Conservation (phyloP, 176 grass and related monocot genomes). For the Chrysopogon serrulatus region DNA sequence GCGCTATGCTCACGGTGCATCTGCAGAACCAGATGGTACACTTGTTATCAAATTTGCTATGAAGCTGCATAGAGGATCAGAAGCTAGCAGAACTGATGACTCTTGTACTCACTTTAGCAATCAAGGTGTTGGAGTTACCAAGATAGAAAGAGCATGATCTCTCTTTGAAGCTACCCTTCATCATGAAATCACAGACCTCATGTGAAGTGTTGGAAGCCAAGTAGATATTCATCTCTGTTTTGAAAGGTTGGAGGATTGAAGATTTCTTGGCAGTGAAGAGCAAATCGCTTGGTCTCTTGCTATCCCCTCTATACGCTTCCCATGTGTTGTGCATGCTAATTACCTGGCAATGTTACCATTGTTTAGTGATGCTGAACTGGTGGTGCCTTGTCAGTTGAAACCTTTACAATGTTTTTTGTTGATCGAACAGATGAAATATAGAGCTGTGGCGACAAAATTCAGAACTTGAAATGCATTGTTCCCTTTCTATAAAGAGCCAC, state of each 20-base stretch:
- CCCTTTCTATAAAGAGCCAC: no score
- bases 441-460: neutral
- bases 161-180: slow-evolving; percentile 50
- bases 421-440: neutral
- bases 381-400: neutral
- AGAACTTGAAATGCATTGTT: no score
- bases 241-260: slow-evolving; percentile 24
- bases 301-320: slow-evolving; percentile 47
- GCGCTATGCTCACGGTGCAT: slow-evolving; percentile 46
- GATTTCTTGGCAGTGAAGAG: slow-evolving; percentile 54
- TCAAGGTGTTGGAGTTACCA: slow-evolving; percentile 19
- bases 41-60: neutral
- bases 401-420: neutral
- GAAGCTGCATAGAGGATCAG: neutral
- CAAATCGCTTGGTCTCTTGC: slow-evolving; percentile 8
- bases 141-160: slow-evolving; percentile 36
- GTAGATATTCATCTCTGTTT: slow-evolving; percentile 47
- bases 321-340: slow-evolving; percentile 42
- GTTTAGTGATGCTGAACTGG: neutral
- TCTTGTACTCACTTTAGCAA: slow-evolving; percentile 40
- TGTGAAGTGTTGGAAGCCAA: slow-evolving; percentile 36
- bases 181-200: slow-evolving; percentile 48
- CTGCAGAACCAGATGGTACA: slow-evolving; percentile 13
- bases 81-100: neutral
- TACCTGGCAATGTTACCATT: slow-evolving; percentile 1